Conservation (phyloP, 441 rosid species). For the Gossypium aridum region DNA sequence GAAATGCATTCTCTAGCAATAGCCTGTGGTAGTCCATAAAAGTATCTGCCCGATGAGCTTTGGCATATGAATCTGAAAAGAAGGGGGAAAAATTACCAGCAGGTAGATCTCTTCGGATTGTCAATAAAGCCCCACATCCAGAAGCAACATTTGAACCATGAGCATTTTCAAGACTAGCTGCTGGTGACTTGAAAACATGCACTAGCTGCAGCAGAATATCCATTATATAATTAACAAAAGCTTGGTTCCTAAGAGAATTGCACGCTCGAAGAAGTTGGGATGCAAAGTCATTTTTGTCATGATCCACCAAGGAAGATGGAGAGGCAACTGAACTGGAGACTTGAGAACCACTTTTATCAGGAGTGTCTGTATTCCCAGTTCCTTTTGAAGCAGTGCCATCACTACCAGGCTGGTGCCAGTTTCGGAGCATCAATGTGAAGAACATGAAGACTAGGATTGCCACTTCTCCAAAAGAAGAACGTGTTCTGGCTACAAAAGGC, state of each 20-base stretch:
- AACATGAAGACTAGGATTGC: conserved; percentile 97
- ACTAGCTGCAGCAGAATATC: conserved; percentile 95
- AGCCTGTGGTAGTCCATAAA: conserved; percentile 94
- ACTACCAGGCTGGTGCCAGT: conserved; percentile 99
- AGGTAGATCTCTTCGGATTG: conserved; percentile 90
- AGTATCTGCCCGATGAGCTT: conserved; percentile 84
- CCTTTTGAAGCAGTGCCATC: conserved; percentile 52
- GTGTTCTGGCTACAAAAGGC: conserved; percentile 66
- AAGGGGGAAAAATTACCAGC: conserved; percentile 98
- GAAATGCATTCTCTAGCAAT: conserved; percentile 90
- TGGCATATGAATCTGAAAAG: conserved; percentile 98
- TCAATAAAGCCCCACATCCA: conserved; percentile 94
- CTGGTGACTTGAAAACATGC: conserved; percentile 83
- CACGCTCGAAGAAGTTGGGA: conserved; percentile 88
- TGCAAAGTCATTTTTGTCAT: conserved; percentile 82
- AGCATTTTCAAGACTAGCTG: conserved; percentile 50
- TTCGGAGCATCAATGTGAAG: conserved; percentile 99
- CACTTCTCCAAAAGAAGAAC: conserved; percentile 90
- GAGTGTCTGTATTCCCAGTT: conserved; percentile 48
- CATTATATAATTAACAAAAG: conserved; percentile 91
- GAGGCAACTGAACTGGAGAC: conserved; percentile 40
- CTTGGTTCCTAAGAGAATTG: conserved; percentile 79
- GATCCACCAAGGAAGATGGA: conserved; percentile 67
- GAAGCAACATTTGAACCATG: conserved; percentile 72
- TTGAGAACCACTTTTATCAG: conserved; percentile 62